phyloP scores from a whole-genome alignment of 495 filamentous ascomycete species.

The Pyrenopolyporus hunteri region DNA sequence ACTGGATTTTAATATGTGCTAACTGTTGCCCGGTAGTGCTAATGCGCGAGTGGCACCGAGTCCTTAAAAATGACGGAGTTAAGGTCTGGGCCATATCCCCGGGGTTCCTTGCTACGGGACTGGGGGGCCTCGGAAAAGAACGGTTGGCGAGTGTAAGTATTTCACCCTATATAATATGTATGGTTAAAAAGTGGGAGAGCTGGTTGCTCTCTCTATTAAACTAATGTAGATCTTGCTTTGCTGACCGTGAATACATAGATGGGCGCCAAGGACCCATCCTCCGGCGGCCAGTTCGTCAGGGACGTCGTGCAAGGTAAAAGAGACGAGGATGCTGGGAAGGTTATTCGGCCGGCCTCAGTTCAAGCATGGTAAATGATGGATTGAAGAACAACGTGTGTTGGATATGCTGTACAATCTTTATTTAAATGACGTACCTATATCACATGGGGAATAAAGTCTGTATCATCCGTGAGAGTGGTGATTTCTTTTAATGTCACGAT shows the following conservation, averaged over 20 bases:
- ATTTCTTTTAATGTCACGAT: too few relatives aligned
- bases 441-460: too few relatives aligned
- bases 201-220: neutral
- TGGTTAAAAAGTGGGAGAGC: neutral
- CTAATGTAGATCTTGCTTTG: neutral
- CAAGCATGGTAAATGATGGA: conserved; percentile 48
- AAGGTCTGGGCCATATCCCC: conserved; percentile 64
- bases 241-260: conserved; percentile 17
- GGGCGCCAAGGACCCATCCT: conserved; percentile 51
- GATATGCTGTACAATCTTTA: too few relatives aligned
- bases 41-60: conserved; percentile 63
- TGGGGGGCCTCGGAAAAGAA: conserved; percentile 47
- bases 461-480: too few relatives aligned
- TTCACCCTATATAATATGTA: too few relatives aligned
- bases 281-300: conserved; percentile 53
- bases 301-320: conserved; percentile 55
- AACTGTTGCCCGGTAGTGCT: conserved; percentile 55
- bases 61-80: conserved; percentile 63
- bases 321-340: conserved; percentile 56
- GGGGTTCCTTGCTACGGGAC: conserved; percentile 61
- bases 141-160: conserved; percentile 44
- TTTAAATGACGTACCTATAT: too few relatives aligned
- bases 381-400: neutral
- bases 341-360: conserved; percentile 43
- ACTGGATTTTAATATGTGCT: neutral